These are phyloP conservation scores for Claviceps pusilla DNA, from an alignment of 2,329 filamentous ascomycete species.

Conservation along the genomic window DNA sequence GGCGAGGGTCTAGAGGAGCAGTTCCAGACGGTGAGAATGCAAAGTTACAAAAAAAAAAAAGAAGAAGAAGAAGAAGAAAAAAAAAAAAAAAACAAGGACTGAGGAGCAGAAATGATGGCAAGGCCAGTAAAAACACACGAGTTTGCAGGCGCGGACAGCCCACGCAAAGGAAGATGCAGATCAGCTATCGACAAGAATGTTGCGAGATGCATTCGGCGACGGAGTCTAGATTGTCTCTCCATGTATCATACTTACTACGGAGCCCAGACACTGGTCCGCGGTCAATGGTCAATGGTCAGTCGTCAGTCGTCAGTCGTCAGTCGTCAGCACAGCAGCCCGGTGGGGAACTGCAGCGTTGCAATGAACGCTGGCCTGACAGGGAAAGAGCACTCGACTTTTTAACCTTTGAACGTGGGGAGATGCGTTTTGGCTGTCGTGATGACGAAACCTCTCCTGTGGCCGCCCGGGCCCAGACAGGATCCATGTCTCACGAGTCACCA, in stretches of 20 bases:
- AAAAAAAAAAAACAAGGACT: background rate
- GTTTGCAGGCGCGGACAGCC: background rate
- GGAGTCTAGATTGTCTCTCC: no score
- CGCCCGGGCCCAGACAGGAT: no score
- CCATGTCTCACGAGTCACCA: no score
- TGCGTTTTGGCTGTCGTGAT: background rate
- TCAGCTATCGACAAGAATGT: background rate
- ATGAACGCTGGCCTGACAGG: background rate
- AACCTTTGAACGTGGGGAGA: background rate
- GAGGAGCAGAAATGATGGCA: background rate
- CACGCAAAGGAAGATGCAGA: background rate
- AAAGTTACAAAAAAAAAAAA: background rate
- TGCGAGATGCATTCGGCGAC: background rate
- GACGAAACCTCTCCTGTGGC: background rate
- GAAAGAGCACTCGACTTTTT: background rate
- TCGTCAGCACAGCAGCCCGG: no score
- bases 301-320: no score
- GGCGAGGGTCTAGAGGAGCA: background rate
- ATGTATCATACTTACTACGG: no score
- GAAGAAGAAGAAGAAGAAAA: background rate
- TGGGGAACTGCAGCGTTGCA: background rate
- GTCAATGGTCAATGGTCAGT: no score
- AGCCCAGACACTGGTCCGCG: no score
- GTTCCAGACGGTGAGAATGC: background rate
- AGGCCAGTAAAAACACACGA: background rate